Conservation (phyloP, 805 yeast species). For the Torulaspora delbrueckii region DNA sequence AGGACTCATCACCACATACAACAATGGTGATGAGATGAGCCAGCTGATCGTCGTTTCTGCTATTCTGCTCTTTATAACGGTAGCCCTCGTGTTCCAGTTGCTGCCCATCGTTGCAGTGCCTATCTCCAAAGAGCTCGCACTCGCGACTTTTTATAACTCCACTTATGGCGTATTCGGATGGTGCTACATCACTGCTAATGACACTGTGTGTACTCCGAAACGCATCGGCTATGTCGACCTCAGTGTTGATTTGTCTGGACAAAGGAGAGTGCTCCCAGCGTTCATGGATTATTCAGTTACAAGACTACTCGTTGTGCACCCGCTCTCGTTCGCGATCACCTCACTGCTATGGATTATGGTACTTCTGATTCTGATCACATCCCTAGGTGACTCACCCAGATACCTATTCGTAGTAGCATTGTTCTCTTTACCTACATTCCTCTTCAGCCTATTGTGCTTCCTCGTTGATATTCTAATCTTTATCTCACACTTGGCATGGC, state of each 20-base stretch:
- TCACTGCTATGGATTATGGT: constrained; percentile 42
- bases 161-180: constrained; percentile 69
- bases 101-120: constrained; percentile 61
- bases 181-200: constrained; percentile 36
- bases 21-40: constrained; percentile 1
- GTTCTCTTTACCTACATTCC: constrained; percentile 62
- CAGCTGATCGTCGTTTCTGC: constrained; percentile 1
- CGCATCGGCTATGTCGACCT: constrained; percentile 22
- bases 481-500: constrained; percentile 67
- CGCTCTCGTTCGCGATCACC: constrained; percentile 55
- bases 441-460: constrained; percentile 67
- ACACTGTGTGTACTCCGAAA: constrained; percentile 14
- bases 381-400: constrained; percentile 35
- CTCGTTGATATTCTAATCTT: constrained; percentile 78
- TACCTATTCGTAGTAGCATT: constrained; percentile 50
- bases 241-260: constrained; percentile 31
- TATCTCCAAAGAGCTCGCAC: constrained; percentile 42
- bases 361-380: constrained; percentile 38
- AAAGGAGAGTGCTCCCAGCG: constrained; percentile 51
- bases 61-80: constrained; percentile 33
- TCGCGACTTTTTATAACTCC: constrained; percentile 47
- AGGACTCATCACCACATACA: background rate
- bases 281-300: constrained; percentile 56
- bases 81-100: constrained; percentile 55
- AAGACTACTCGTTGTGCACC: constrained; percentile 60